These are phyloP conservation scores for Taiozyma sp. DNA, from an alignment of 1,139 yeast genomes.

Conservation along the genomic window DNA sequence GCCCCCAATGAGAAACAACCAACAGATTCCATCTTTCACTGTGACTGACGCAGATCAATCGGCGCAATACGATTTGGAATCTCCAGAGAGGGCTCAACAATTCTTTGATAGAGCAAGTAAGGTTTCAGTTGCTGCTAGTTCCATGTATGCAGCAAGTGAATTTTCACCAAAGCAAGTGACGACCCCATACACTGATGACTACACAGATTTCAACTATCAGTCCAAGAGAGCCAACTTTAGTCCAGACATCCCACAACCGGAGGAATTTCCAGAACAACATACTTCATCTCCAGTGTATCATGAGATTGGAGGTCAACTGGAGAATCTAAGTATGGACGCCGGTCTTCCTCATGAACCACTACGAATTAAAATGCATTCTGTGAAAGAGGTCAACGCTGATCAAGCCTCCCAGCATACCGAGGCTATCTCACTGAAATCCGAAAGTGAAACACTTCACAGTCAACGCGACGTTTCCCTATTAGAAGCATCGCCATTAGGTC, in stretches of 20 bases:
- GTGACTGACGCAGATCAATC: constrained; percentile 12
- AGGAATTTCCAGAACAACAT: neutral
- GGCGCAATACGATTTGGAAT: neutral
- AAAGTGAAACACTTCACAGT: neutral
- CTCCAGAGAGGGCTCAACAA: neutral
- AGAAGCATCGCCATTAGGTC: neutral
- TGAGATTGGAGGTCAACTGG: constrained; percentile 17
- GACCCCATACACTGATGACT: neutral
- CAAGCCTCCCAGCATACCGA: neutral
- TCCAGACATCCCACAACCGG: neutral
- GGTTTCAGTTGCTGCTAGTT: constrained; percentile 3
- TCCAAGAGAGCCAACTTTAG: neutral
- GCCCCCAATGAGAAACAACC: neutral
- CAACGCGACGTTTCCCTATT: neutral
- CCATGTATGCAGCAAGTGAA: constrained; percentile 1
- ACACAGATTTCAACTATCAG: neutral
- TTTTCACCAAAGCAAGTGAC: constrained; percentile 1
- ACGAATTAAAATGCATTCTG: constrained; percentile 11
- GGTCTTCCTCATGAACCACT: constrained; percentile 1
- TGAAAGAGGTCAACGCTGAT: constrained; percentile 5
- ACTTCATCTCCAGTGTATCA: constrained; percentile 4
- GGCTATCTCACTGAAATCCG: neutral
- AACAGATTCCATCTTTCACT: constrained; percentile 11
- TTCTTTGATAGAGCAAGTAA: neutral
- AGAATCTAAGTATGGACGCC: constrained; percentile 8